These are phyloP conservation scores for Fomes fomentarius DNA, from an alignment of 1,284 basidiomycete genomes.

Conservation along the genomic window DNA sequence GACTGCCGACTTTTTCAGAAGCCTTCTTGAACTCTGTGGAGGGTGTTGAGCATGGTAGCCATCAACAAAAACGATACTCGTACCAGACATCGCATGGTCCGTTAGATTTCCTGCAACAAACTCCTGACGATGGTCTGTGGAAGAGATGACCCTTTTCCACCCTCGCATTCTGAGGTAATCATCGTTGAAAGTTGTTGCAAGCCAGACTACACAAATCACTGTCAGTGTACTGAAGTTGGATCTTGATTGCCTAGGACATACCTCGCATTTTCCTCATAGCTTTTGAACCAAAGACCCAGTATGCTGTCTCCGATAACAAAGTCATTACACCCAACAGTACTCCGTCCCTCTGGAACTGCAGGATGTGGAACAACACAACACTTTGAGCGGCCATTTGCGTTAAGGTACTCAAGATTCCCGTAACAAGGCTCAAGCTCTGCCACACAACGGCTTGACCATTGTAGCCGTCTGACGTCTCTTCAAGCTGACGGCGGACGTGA, in stretches of 20 bases:
- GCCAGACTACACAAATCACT: constrained; percentile 54
- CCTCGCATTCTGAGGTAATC: constrained; percentile 68
- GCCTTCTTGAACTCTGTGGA: constrained; percentile 10
- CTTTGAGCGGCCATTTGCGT: constrained; percentile 61
- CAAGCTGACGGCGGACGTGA: constrained; percentile 62
- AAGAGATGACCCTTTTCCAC: constrained; percentile 54
- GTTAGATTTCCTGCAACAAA: constrained; percentile 69
- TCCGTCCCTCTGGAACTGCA: constrained; percentile 65
- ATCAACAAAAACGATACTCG: constrained; percentile 14
- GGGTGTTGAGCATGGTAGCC: not conserved
- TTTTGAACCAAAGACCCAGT: constrained; percentile 17
- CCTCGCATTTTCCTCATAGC: constrained; percentile 1
- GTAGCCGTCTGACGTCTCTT: constrained; percentile 31
- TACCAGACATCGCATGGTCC: constrained; percentile 53
- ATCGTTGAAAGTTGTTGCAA: constrained; percentile 66
- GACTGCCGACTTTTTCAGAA: not conserved
- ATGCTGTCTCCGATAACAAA: constrained; percentile 34
- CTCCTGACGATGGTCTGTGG: constrained; percentile 65
- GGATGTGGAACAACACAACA: constrained; percentile 58
- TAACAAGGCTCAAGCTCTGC: constrained; percentile 51
- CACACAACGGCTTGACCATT: constrained; percentile 51
- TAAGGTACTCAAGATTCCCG: constrained; percentile 45
- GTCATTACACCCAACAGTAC: constrained; percentile 57
- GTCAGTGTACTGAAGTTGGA: not conserved
- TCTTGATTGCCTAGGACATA: not conserved